A percentile compares a stretch with the other conserved stretches of the same genome.
Conservation (phyloP, 805 yeast species). For the Millerago galiae region DNA sequence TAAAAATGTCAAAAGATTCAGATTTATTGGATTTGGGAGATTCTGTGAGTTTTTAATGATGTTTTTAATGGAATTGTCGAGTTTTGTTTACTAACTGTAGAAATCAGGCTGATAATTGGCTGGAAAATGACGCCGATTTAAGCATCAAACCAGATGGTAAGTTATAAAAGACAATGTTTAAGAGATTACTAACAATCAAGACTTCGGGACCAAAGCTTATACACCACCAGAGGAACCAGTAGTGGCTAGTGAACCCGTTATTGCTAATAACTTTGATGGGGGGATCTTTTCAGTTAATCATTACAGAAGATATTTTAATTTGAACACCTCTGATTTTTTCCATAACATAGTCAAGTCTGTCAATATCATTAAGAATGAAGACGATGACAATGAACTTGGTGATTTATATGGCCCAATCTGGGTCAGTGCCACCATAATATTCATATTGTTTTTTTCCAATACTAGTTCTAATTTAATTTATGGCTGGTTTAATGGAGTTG, state of each 20-base stretch:
- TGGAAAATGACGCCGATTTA: constrained; percentile 20
- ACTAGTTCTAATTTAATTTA: constrained; percentile 63
- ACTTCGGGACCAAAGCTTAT: constrained; percentile 25
- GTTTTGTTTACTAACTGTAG: neutral
- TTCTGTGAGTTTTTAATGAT: neutral
- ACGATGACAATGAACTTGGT: constrained; percentile 37
- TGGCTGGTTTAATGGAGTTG: constrained; percentile 36
- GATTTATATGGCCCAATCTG: constrained; percentile 89
- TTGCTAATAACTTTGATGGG: constrained; percentile 26
- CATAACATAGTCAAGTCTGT: constrained; percentile 46
- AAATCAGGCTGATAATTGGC: constrained; percentile 14
- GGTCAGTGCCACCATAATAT: constrained; percentile 79
- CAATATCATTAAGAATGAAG: constrained; percentile 43
- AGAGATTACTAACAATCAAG: constrained; percentile 1
- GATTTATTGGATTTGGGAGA: constrained; percentile 11
- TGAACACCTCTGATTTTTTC: constrained; percentile 58
- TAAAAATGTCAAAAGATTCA: constrained; percentile 4
- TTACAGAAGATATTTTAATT: constrained; percentile 62
- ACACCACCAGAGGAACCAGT: constrained; percentile 27
- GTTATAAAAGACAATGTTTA: no score
- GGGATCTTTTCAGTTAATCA: constrained; percentile 51
- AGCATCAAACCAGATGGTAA: constrained; percentile 11
- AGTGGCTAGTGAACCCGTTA: constrained; percentile 7
- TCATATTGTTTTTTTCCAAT: constrained; percentile 67
- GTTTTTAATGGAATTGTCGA: neutral